Base-by-base conservation (phyloP, 805 yeast species). In the Candida michaelii region DNA sequence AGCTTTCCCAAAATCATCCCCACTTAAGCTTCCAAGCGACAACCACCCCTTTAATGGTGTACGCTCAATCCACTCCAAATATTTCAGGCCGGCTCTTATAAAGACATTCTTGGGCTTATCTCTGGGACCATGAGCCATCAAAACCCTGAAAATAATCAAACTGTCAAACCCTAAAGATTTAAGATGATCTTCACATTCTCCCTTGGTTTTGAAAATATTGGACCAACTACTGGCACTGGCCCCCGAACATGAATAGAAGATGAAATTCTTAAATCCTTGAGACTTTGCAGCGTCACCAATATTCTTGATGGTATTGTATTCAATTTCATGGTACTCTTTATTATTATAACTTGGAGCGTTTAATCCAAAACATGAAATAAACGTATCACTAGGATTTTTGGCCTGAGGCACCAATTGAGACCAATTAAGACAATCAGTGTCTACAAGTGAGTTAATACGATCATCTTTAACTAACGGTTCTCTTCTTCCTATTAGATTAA, bases 91-190 rank as follows among this genome's bases (percentile, higher is more conserved):
- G 3, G n/a, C 24, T 30, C 36, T 38, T 2, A 21, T 30, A 11
- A 10, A 30, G 14, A 29, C 4, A 37, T 30, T 30, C 30, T 37
- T 29, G 3, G 40, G 35, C 16, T 30, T 30, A 19, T 65, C 70
- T 53, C 95, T 70, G 16, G 77, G 74, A 4, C 96, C 96, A 5
- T 85, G 52, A 29, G 89, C 65, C 0, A 71, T 60, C 11, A 96
- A 96, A 0, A 97, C 96, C 54, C 87, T 74, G 41, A 89, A 60
- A 46, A 89, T 84, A 39, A 88, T 76, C 1, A 89, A 80, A 40
- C 79, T 71, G 12, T 82, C 83, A 61, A 89, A 89, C 19, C 70
- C 74, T 43, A 89, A 67, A 0, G 67, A 80, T 33, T 71, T 63
- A 8, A 89, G 65, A 35, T 79, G 86, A 33, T 80, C 75, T 58